These are phyloP conservation scores for Coemansia sp. DNA, from an alignment of 192 early-diverging fungal genomes.

Conservation along the genomic window DNA sequence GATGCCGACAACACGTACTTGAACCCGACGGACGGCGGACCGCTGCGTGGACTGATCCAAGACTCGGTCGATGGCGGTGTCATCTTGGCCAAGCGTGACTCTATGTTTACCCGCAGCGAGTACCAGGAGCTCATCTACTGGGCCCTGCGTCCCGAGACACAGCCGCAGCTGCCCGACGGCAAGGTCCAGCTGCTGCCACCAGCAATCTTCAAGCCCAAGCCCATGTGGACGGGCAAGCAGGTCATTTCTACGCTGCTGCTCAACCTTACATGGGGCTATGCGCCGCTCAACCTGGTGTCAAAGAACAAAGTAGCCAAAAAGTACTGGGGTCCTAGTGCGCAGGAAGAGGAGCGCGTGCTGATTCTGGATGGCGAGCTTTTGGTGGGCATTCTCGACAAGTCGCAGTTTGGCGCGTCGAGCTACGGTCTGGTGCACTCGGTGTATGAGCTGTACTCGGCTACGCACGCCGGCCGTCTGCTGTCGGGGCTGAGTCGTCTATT, in stretches of 20 bases:
- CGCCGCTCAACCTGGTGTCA: constrained; percentile 83
- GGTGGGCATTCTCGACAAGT: constrained; percentile 94
- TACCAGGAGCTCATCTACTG: constrained; percentile 95
- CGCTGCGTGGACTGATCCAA: constrained; percentile 96
- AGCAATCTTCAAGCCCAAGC: constrained; percentile 79
- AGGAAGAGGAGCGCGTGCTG: constrained; percentile 79
- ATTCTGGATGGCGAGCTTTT: constrained; percentile 87
- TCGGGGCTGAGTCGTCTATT: constrained; percentile 90
- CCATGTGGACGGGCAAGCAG: constrained; percentile 98
- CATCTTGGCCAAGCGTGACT: constrained; percentile 84
- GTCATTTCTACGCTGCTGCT: constrained; percentile 88
- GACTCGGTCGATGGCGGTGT: constrained; percentile 98
- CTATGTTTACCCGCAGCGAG: constrained; percentile 81
- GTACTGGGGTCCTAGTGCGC: constrained; percentile 77
- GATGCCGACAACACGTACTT: constrained; percentile 95
- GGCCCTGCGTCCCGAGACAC: constrained; percentile 71
- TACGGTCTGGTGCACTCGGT: constrained; percentile 94
- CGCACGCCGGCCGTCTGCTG: constrained; percentile 85
- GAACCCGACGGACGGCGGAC: constrained; percentile 94
- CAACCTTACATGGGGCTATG: constrained; percentile 79
- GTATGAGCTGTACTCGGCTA: constrained; percentile 91
- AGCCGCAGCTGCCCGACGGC: constrained; percentile 60
- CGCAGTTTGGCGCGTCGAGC: constrained; percentile 90
- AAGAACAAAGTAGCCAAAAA: constrained; percentile 83
- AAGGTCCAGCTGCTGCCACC: constrained; percentile 84